Percentiles rank a stretch among this genome's conserved stretches.
Conservation (phyloP, 1,139 yeast species). For the Wickerhamomyces sp. region DNA sequence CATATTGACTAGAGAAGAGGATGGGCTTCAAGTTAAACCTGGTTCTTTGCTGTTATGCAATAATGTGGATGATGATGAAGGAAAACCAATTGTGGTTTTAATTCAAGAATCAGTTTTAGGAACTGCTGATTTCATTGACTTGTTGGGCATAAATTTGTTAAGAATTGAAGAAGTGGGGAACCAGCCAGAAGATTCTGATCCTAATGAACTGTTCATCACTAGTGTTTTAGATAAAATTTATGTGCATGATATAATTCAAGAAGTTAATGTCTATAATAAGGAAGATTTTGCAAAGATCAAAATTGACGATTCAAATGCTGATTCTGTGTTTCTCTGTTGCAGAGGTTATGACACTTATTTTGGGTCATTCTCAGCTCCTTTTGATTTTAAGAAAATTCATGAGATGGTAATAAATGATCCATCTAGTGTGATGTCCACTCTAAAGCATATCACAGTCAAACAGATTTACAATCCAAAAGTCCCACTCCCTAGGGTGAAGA, state of each 20-base stretch:
- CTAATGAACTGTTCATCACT: slow-evolving; percentile 21
- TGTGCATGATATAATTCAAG: slow-evolving; percentile 16
- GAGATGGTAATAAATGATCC: slow-evolving; percentile 11
- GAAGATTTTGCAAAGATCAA: slow-evolving; percentile 13
- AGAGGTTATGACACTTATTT: slow-evolving; percentile 22
- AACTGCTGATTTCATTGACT: slow-evolving; percentile 15
- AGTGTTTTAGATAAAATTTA: slow-evolving; percentile 9
- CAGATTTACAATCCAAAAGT: slow-evolving; percentile 7
- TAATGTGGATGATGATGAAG: slow-evolving; percentile 11
- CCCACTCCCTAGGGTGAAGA: slow-evolving; percentile 1
- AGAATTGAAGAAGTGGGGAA: slow-evolving; percentile 12
- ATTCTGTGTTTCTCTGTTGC: slow-evolving; percentile 18
- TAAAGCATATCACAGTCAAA: slow-evolving; percentile 14
- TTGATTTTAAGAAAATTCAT: slow-evolving; percentile 12
- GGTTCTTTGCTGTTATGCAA: slow-evolving; percentile 16
- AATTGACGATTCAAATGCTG: slow-evolving; percentile 20
- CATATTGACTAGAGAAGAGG: slow-evolving; percentile 18
- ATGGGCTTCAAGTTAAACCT: slow-evolving; percentile 17
- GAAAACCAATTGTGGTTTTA: slow-evolving; percentile 14
- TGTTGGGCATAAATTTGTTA: slow-evolving; percentile 14
- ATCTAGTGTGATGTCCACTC: slow-evolving; percentile 5
- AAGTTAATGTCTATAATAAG: slow-evolving; percentile 15
- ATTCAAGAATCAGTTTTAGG: slow-evolving; percentile 17
- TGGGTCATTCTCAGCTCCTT: slow-evolving; percentile 8
- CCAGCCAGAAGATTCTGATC: slow-evolving; percentile 10